Percentiles rank a stretch among this genome's conserved stretches.
Evolutionary conservation across 495 filamentous ascomycete species (phyloP).

Genomic region (Tuber aestivum): DNA sequence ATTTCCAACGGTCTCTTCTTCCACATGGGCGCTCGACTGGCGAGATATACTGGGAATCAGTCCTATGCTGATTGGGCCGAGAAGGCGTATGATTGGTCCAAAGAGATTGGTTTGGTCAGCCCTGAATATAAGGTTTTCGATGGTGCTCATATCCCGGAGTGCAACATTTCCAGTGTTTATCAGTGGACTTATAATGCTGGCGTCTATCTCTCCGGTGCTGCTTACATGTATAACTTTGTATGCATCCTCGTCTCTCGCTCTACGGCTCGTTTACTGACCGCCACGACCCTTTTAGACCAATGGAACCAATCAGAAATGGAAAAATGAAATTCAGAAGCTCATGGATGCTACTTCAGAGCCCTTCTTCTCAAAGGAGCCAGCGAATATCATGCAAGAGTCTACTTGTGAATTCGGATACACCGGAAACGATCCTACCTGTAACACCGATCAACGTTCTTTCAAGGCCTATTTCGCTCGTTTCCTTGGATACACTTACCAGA

Average conservation of each 20-base stretch:
- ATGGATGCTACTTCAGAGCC: constrained; percentile 54
- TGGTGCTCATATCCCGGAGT: constrained; percentile 54
- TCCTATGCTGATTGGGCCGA: constrained; percentile 74
- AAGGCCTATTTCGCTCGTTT: constrained; percentile 81
- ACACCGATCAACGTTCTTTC: constrained; percentile 74
- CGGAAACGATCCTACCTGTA: constrained; percentile 50
- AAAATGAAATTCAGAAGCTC: constrained; percentile 54
- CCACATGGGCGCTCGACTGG: constrained; percentile 69
- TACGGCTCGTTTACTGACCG: constrained; percentile 40
- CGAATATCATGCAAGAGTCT: constrained; percentile 61
- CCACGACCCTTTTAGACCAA: constrained; percentile 53
- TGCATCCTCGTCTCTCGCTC: constrained; percentile 31
- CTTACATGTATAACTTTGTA: constrained; percentile 68
- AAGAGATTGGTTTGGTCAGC: constrained; percentile 57
- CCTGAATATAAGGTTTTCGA: constrained; percentile 59
- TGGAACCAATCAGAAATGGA: constrained; percentile 52
- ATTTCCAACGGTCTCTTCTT: constrained; percentile 78
- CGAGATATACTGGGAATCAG: constrained; percentile 66
- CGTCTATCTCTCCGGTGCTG: constrained; percentile 58
- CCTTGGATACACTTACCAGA: constrained; percentile 63
- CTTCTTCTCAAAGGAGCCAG: constrained; percentile 50
- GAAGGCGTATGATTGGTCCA: constrained; percentile 68
- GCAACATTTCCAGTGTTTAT: constrained; percentile 50
- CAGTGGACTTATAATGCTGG: constrained; percentile 66
- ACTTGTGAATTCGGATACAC: constrained; percentile 52